Evolutionary conservation across 164 flowering plant species (phyloP), one percentile per base, ranked within the genome.

Genomic region (Vitis rotundifolia): DNA sequence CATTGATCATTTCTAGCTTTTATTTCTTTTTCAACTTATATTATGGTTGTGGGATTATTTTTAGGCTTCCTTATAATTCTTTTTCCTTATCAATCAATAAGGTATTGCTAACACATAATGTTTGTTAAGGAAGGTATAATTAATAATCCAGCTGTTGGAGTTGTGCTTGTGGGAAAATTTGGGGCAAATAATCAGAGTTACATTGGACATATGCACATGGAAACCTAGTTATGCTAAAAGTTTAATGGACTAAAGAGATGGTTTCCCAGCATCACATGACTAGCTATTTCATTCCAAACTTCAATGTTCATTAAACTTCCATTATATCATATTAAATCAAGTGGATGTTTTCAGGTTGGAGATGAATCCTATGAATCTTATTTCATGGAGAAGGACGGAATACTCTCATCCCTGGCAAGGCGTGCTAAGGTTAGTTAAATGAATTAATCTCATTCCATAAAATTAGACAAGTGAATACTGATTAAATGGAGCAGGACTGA

Each of bases 321-420:
- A 37, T 37, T 37, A 37, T 6, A 37, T 37, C 44, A 37, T 37
- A 37, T 48, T 57, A 65, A 48, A 71, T 5, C 14, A 49, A 5
- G 44, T 37, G 44, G 44, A 37, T 37, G 44, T 37, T 37, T 37
- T 37, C 88, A 96, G 99, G 95, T 79, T 72, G 99, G 99, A 69
- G 98, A 96, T 80, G 93, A 93, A 71, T 93, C 98, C 5, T 96
- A 81, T 75, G 97, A 91, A 66, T 89, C 92, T 15, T 96, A 79
- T 73, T 57, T 59, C n/a, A 90, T 90, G 2, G 99, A 93, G 87
- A 92, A 76, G 77, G 84, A 93, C 60, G 95, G 89, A 57, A 96
- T 96, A 29, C 85, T 96, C 15, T 83, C 87, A 51, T 93, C 99
- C 51, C 75, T 96, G 51, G 92, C 91, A 68, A 87, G 89, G 76